phyloP scores from a whole-genome alignment of 805 yeast genomes.

The Metahyphopichia silvanorum region DNA sequence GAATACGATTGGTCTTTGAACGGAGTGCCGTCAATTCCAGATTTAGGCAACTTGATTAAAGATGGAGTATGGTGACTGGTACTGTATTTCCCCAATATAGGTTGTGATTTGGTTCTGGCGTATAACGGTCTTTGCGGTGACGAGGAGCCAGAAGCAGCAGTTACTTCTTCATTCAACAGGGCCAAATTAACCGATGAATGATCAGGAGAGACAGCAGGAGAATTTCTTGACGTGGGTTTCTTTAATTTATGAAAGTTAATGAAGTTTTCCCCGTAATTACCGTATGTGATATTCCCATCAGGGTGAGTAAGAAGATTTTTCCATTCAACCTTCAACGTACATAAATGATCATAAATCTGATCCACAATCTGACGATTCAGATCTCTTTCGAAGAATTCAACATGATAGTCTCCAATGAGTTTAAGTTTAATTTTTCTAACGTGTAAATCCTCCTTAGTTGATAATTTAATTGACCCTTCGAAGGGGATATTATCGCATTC shows the following conservation, averaged over 20 bases:
- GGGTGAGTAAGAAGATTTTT: slow-evolving; percentile 39
- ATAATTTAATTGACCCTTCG: slow-evolving; percentile 46
- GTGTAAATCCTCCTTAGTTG: slow-evolving; percentile 41
- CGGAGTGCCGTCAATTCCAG: slow-evolving; percentile 44
- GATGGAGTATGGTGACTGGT: slow-evolving; percentile 6
- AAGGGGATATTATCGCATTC: slow-evolving; percentile 43
- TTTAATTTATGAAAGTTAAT: slow-evolving; percentile 19
- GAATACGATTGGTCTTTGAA: slow-evolving; percentile 26
- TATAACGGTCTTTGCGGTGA: slow-evolving; percentile 20
- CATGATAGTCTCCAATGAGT: slow-evolving; percentile 40
- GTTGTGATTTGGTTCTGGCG: slow-evolving; percentile 29
- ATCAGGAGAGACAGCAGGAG: not conserved
- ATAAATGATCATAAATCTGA: slow-evolving; percentile 35
- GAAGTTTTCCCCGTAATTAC: slow-evolving; percentile 40
- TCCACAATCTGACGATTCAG: slow-evolving; percentile 24
- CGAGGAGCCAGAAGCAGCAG: not conserved
- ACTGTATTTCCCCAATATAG: slow-evolving; percentile 10
- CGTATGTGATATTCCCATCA: slow-evolving; percentile 36
- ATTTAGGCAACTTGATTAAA: slow-evolving; percentile 23
- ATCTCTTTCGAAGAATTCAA: slow-evolving; percentile 38
- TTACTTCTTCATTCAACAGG: not conserved
- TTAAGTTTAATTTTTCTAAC: slow-evolving; percentile 36
- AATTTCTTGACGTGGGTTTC: slow-evolving; percentile 2
- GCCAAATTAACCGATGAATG: not conserved
- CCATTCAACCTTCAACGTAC: slow-evolving; percentile 46